Base-by-base conservation (phyloP, 331 rosid genomes). In the Rosa hybrid region DNA sequence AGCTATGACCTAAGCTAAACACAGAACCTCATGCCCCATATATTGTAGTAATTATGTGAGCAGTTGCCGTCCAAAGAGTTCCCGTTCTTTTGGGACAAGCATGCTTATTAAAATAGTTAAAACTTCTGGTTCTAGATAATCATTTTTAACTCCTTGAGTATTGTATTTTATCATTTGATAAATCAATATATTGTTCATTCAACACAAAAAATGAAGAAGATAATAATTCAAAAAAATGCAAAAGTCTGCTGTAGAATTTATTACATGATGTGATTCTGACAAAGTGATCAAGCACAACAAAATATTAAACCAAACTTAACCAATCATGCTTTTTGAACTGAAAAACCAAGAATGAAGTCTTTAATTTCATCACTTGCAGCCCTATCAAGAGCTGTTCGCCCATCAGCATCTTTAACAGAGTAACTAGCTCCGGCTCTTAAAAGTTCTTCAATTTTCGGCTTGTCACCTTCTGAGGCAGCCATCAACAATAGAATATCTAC, bases 401-500 rank as follows among this genome's bases (percentile, higher is more conserved):
- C 99, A 77, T 91, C 97, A 7, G 76, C 88, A 60, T 95, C 98
- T 78, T 85, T 87, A 38, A 93, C 86, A 27, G 82, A 85, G 74
- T 84, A 91, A n/a, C 76, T 93, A 59, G 97, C 99, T 68, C 99
- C 99, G 6, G 99, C 99, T 87, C 89, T 86, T 83, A 95, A 72
- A 38, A 95, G 88, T 81, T 95, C 99, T 85, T 95, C 99, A n/a
- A 95, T 80, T 78, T 95, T 93, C 0, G 99, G 99, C 77, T 76
- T 81, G 90, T 95, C 99, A 12, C 96, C 94, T 86, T 95, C 99
- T 0, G 97, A 80, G 49, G 98, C 81, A 81, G 99, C 98, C 83
- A 95, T 78, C 73, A 95, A 77, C 62, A 95, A 75, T 71, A 95
- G 83, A 78, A 95, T 93, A 81, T 95, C 99, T 8, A 91, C 98